Percentiles rank a stretch among this genome's conserved stretches.
Evolutionary conservation across 2,329 filamentous ascomycete species (phyloP).

Genomic region (Camptophora hylomeconis): DNA sequence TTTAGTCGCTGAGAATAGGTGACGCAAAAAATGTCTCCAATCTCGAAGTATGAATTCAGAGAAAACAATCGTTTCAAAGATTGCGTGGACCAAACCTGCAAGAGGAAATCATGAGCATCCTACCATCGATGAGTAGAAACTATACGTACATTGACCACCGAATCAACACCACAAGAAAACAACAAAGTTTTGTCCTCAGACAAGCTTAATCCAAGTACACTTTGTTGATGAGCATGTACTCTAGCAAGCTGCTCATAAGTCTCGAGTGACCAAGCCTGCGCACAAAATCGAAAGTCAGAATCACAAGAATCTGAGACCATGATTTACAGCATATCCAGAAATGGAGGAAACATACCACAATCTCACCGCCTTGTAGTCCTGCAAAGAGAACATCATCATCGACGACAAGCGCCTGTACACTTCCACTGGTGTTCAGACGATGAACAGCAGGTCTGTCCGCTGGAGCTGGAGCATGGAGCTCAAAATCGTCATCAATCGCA

Average conservation of each 20-base stretch:
- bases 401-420: conserved; percentile 60
- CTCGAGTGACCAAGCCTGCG: conserved; percentile 65
- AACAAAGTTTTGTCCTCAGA: conserved; percentile 62
- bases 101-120: too few relatives aligned
- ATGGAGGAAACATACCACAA: conserved; percentile 48
- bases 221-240: conserved; percentile 81
- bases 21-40: conserved; percentile 93
- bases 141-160: conserved; percentile 70
- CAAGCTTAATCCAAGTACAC: conserved; percentile 73
- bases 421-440: conserved; percentile 14
- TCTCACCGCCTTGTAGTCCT: conserved; percentile 85
- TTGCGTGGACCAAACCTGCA: conserved; percentile 71
- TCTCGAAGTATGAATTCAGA: conserved; percentile 85
- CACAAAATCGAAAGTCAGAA: conserved; percentile 1
- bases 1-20: conserved; percentile 68
- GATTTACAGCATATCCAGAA: background rate
- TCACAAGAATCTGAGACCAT: background rate
- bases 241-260: conserved; percentile 70
- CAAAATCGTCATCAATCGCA: background rate
- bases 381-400: conserved; percentile 75
- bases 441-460: too few relatives aligned
- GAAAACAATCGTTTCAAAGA: conserved; percentile 66
- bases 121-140: background rate
- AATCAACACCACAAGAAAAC: conserved; percentile 87
- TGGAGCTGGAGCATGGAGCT: too few relatives aligned